Evolutionary conservation across 768 basidiomycete species (phyloP).

Genomic region (Hygrocybe coccinea): DNA sequence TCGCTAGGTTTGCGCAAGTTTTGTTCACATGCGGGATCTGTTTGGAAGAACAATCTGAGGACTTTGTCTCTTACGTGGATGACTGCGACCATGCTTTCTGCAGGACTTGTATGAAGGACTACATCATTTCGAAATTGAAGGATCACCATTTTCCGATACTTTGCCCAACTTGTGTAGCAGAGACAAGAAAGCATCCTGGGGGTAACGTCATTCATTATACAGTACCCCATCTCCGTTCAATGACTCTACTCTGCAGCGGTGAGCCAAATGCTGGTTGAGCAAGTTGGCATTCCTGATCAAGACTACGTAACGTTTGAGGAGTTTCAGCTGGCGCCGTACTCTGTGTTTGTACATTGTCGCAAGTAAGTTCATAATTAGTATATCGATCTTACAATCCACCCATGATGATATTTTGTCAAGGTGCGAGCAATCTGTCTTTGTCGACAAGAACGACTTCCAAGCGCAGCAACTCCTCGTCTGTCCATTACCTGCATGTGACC

Average conservation of each 20-base stretch:
- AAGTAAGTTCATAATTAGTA: conserved; percentile 29
- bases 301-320: conserved; percentile 39
- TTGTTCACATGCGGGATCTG: conserved; percentile 48
- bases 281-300: conserved; percentile 42
- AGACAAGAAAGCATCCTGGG: conserved; percentile 9
- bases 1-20: conserved; percentile 26
- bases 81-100: conserved; percentile 43
- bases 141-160: conserved; percentile 47
- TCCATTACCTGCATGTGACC: conserved; percentile 37
- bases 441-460: conserved; percentile 41
- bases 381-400: neutral
- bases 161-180: conserved; percentile 43
- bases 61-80: conserved; percentile 38
- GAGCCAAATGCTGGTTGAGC: conserved; percentile 32
- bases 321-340: conserved; percentile 42
- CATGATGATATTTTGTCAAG: conserved; percentile 19
- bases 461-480: conserved; percentile 35
- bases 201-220: neutral
- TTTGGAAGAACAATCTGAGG: conserved; percentile 38
- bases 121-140: conserved; percentile 21
- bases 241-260: conserved; percentile 30
- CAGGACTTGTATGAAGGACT: conserved; percentile 17
- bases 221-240: neutral
- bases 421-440: conserved; percentile 38
- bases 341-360: conserved; percentile 42